Conservation (phyloP, 1,284 basidiomycete species). For the Entoloma clypeatum region DNA sequence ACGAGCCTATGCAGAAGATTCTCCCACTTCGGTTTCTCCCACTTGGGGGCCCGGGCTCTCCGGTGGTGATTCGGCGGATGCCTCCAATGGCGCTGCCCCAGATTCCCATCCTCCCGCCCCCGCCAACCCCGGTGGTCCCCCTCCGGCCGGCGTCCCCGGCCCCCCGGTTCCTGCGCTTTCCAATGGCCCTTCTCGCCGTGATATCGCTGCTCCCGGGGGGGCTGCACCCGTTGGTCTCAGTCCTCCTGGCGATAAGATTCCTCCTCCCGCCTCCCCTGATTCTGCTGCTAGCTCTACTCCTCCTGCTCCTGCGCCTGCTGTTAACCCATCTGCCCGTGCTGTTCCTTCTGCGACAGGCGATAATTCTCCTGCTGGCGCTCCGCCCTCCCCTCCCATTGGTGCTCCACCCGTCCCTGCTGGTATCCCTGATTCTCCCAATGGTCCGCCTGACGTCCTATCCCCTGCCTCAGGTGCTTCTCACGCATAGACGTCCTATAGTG, state of each 20-base stretch:
- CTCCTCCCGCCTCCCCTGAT: not conserved
- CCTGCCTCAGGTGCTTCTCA: not conserved
- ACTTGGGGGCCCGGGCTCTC: no score
- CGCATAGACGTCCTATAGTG: not conserved
- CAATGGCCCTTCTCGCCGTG: conserved; percentile 2
- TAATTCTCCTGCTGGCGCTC: not conserved
- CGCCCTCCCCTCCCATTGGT: not conserved
- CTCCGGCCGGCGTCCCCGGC: no score
- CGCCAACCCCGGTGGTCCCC: no score
- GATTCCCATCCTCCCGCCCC: no score
- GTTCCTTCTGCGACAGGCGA: conserved; percentile 1
- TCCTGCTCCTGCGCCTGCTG: conserved; percentile 1
- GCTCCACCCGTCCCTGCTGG: not conserved
- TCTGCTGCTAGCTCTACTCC: not conserved
- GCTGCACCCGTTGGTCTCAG: not conserved
- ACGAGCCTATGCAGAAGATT: no score
- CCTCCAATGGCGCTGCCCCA: no score
- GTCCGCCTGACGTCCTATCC: not conserved
- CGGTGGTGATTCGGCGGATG: no score
- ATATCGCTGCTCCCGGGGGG: not conserved
- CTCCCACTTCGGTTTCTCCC: no score
- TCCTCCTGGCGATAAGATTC: not conserved
- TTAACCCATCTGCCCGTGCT: not conserved
- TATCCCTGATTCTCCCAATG: not conserved
- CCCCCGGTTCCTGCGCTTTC: no score